Evolutionary conservation across 2,329 filamentous ascomycete genomes (phyloP).

Genomic region (Xylaria hypoxylon): DNA sequence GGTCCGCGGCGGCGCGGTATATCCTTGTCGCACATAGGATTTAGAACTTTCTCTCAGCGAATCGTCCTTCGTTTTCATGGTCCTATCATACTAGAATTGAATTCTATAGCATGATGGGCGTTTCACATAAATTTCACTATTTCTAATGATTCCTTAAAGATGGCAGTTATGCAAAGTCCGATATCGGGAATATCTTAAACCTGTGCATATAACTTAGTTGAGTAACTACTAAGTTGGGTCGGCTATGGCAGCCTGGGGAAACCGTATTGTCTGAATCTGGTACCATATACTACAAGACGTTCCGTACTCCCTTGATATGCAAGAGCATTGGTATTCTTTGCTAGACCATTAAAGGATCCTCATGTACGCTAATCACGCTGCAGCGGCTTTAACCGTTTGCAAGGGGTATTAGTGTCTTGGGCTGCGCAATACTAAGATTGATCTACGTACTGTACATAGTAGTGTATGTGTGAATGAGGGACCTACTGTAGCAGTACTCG

Average conservation of each 20-base stretch:
- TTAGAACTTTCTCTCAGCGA: slow-evolving; percentile 1
- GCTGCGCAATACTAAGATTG: slow-evolving; percentile 3
- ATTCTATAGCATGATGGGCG: slow-evolving; percentile 4
- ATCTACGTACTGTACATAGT: background rate
- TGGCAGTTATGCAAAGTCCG: slow-evolving; percentile 3
- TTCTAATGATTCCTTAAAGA: slow-evolving; percentile 4
- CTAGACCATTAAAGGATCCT: background rate
- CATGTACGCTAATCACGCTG: slow-evolving; percentile 11
- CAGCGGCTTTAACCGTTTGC: slow-evolving; percentile 28
- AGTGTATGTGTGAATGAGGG: background rate
- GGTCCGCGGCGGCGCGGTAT: background rate
- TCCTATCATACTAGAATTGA: background rate
- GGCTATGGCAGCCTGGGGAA: background rate
- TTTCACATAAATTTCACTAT: slow-evolving; percentile 22
- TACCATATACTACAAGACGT: slow-evolving; percentile 1
- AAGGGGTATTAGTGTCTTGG: slow-evolving; percentile 18
- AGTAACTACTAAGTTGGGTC: too few species aligned
- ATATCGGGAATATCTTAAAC: slow-evolving; percentile 12
- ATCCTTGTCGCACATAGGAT: slow-evolving; percentile 12
- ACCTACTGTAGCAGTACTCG: background rate
- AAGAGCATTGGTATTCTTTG: background rate
- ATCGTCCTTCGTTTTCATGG: background rate
- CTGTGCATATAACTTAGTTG: background rate
- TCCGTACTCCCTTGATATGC: background rate
- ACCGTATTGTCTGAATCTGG: slow-evolving; percentile 3